A percentile compares a stretch with the other conserved stretches of the same genome.
Evolutionary conservation across 805 yeast genomes (phyloP).

Genomic region (Saccharomycopsis fibuligera): DNA sequence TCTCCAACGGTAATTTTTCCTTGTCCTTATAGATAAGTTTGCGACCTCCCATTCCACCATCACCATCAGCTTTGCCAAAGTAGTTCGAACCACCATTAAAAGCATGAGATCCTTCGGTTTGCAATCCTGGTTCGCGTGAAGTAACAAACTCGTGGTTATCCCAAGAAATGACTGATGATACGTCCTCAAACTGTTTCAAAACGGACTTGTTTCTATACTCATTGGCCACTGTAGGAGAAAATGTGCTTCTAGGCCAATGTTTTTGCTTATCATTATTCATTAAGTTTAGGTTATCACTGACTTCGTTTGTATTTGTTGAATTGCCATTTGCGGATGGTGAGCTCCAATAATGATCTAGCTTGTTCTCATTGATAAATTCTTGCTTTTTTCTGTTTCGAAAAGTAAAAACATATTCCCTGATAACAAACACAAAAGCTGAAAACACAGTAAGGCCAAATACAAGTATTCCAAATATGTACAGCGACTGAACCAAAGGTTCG

Average conservation of each 20-base stretch:
- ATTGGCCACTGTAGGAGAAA: constrained; percentile 1
- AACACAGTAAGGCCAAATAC: constrained; percentile 21
- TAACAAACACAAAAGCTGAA: constrained; percentile 23
- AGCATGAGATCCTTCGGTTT: no score
- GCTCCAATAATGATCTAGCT: constrained; percentile 13
- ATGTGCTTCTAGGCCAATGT: constrained; percentile 1
- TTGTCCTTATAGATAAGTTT: no score
- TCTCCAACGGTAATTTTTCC: no score
- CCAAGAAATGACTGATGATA: background rate
- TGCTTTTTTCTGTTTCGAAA: constrained; percentile 21
- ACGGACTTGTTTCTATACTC: background rate
- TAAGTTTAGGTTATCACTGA: background rate
- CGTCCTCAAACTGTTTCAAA: background rate
- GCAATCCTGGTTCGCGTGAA: background rate
- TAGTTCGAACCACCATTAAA: no score
- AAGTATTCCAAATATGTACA: constrained; percentile 25
- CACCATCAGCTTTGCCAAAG: no score
- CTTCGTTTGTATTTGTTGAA: background rate
- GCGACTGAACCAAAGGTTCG: constrained; percentile 25
- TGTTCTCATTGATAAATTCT: constrained; percentile 9
- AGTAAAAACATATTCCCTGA: constrained; percentile 28
- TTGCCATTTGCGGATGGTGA: background rate
- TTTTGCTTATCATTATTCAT: background rate
- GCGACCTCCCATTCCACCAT: no score
- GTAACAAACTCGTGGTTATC: background rate